These are phyloP conservation scores for Dactylellina haptotyla DNA, from an alignment of 2,329 filamentous ascomycete genomes.

Conservation along the genomic window DNA sequence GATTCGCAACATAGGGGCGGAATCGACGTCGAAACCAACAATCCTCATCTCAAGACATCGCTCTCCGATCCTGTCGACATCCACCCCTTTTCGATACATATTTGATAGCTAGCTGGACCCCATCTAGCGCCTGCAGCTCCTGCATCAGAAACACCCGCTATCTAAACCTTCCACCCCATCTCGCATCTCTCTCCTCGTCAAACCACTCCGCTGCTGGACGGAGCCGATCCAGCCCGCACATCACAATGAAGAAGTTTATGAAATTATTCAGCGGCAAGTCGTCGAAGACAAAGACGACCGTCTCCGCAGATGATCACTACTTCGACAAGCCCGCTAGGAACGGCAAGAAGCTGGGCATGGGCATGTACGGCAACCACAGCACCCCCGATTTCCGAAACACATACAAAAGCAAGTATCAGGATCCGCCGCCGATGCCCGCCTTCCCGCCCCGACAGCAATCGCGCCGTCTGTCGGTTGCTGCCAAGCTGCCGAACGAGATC, in stretches of 20 bases:
- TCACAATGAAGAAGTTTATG: conserved; percentile 50
- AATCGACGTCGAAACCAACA: background rate
- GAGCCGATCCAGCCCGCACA: conserved; percentile 8
- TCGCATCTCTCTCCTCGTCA: conserved; percentile 8
- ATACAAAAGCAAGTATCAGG: conserved; percentile 43
- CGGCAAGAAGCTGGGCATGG: conserved; percentile 41
- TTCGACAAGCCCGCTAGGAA: conserved; percentile 38
- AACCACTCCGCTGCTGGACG: conserved; percentile 42
- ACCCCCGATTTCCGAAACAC: conserved; percentile 52
- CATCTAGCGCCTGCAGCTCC: background rate
- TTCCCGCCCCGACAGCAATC: conserved; percentile 10
- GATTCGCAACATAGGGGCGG: background rate
- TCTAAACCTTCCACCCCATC: background rate
- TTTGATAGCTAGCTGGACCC: background rate
- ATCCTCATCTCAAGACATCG: too few species aligned
- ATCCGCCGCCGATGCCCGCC: conserved; percentile 43
- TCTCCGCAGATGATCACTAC: conserved; percentile 37
- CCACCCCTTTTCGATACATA: background rate
- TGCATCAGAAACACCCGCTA: background rate
- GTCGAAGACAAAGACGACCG: conserved; percentile 30
- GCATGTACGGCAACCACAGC: conserved; percentile 46
- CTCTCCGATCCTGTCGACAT: background rate
- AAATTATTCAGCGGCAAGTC: conserved; percentile 49
- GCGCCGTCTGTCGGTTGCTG: conserved; percentile 60
- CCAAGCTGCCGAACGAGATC: conserved; percentile 73